Evolutionary conservation across 495 filamentous ascomycete genomes (phyloP).

Genomic region (Thozetella sp.): DNA sequence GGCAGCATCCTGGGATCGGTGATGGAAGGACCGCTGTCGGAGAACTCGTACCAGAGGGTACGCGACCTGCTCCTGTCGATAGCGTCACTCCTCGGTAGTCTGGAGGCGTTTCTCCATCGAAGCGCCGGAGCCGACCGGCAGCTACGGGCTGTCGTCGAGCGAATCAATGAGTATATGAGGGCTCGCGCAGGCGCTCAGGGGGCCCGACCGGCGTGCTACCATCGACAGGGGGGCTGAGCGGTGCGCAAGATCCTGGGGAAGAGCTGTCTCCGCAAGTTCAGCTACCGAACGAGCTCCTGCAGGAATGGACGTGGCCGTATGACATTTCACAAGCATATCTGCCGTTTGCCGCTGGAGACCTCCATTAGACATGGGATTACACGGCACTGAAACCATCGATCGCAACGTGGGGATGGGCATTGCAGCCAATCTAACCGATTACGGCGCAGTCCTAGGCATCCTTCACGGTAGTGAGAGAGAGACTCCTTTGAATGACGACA

Average conservation of each 20-base stretch:
- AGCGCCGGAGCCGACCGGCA: slow-evolving; percentile 39
- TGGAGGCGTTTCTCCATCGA: slow-evolving; percentile 42
- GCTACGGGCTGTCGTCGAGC: slow-evolving; percentile 42
- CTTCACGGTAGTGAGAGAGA: too few species aligned
- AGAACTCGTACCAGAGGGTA: slow-evolving; percentile 43
- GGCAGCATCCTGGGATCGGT: slow-evolving; percentile 50
- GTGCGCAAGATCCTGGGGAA: slow-evolving; percentile 1
- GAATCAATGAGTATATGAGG: slow-evolving; percentile 51
- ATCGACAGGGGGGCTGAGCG: slow-evolving; percentile 1
- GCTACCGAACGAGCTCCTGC: slow-evolving; percentile 16
- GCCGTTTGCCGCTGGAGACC: slow-evolving; percentile 1
- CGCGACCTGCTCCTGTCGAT: slow-evolving; percentile 48
- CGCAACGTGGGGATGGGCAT: too few species aligned
- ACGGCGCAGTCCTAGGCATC: too few species aligned
- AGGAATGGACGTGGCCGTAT: slow-evolving; percentile 17
- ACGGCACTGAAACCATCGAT: neutral
- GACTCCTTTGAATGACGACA: too few species aligned
- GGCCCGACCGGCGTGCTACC: neutral
- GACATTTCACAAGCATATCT: slow-evolving; percentile 11
- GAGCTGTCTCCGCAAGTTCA: slow-evolving; percentile 14
- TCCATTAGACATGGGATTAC: neutral
- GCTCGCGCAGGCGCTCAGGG: slow-evolving; percentile 19
- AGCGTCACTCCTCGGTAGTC: slow-evolving; percentile 47
- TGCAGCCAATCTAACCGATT: too few species aligned
- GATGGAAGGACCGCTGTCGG: slow-evolving; percentile 48